Evolutionary conservation across 352 stramenopile genomes (phyloP).

Genomic region (Phytophthora ohioensis): DNA sequence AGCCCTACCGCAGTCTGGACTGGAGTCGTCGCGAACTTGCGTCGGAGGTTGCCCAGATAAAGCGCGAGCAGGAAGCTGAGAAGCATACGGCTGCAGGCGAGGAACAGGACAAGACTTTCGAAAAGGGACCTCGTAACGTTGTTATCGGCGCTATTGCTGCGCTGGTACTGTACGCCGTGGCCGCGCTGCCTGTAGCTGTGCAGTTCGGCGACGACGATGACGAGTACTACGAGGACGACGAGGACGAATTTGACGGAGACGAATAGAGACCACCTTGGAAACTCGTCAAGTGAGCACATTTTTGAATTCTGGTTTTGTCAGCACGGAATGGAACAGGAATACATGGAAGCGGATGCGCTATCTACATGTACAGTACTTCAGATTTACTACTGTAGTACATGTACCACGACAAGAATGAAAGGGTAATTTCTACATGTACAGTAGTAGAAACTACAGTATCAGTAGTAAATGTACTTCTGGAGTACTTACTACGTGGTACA

Average conservation of each 20-base stretch:
- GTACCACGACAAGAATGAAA: too few relatives aligned
- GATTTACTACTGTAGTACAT: too few relatives aligned
- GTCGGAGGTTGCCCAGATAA: constrained; percentile 64
- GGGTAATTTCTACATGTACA: too few relatives aligned
- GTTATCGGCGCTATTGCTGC: constrained; percentile 78
- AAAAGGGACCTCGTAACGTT: constrained; percentile 84
- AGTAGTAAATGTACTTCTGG: too few relatives aligned
- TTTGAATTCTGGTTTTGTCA: not conserved
- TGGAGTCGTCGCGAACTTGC: constrained; percentile 81
- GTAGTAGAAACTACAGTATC: too few relatives aligned
- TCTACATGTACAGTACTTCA: too few relatives aligned
- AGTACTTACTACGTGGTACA: too few relatives aligned
- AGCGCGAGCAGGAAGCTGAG: constrained; percentile 45
- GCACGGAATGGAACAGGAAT: too few relatives aligned
- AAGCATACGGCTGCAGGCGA: constrained; percentile 18
- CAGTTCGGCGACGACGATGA: constrained; percentile 57
- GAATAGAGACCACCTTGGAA: constrained; percentile 32
- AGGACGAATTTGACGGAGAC: constrained; percentile 29
- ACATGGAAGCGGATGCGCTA: too few relatives aligned
- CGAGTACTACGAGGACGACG: constrained; percentile 54
- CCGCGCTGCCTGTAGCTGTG: constrained; percentile 68
- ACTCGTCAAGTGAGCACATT: not conserved
- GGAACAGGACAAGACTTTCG: constrained; percentile 53
- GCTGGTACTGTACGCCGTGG: constrained; percentile 78
- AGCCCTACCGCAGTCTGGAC: constrained; percentile 85